These are phyloP conservation scores for Ophiostoma sp. DNA, from an alignment of 2,329 filamentous ascomycete genomes.

Conservation along the genomic window DNA sequence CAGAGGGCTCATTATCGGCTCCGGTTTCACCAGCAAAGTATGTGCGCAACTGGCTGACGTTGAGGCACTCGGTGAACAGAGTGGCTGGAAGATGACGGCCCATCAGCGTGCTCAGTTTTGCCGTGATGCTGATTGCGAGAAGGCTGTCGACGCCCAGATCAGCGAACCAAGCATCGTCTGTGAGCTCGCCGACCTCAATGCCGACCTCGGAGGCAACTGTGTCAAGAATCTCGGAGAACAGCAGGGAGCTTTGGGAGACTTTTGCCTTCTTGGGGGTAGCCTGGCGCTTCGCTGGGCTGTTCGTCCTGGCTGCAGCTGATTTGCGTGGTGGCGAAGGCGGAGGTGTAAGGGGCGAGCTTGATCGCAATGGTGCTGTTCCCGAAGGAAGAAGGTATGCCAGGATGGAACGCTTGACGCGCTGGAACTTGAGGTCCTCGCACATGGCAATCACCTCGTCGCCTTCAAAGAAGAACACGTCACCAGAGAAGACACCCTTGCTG, in stretches of 20 bases:
- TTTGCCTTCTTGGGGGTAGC: constrained; percentile 43
- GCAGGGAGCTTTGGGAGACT: constrained; percentile 46
- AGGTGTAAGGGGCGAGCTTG: constrained; percentile 30
- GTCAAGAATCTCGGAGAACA: constrained; percentile 44
- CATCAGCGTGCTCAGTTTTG: constrained; percentile 52
- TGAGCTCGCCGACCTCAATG: constrained; percentile 49
- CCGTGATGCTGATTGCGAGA: constrained; percentile 53
- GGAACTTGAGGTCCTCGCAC: constrained; percentile 57
- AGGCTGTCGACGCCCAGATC: constrained; percentile 58
- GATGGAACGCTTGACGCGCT: constrained; percentile 59
- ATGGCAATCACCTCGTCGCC: constrained; percentile 46
- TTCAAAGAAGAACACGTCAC: constrained; percentile 52
- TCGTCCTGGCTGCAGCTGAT: constrained; percentile 32
- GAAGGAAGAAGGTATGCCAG: constrained; percentile 63
- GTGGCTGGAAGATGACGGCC: constrained; percentile 50
- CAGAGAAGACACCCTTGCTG: constrained; percentile 44
- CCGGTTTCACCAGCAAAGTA: constrained; percentile 36
- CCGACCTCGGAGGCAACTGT: constrained; percentile 54
- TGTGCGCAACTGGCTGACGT: constrained; percentile 48
- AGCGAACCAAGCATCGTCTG: constrained; percentile 50
- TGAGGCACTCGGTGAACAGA: constrained; percentile 51
- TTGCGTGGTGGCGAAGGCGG: constrained; percentile 31
- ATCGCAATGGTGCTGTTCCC: constrained; percentile 40
- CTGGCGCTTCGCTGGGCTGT: constrained; percentile 43
- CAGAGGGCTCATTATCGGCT: constrained; percentile 30